Base-by-base conservation (phyloP, 768 basidiomycete genomes). In the Tylopilus cervinicoccineus region DNA sequence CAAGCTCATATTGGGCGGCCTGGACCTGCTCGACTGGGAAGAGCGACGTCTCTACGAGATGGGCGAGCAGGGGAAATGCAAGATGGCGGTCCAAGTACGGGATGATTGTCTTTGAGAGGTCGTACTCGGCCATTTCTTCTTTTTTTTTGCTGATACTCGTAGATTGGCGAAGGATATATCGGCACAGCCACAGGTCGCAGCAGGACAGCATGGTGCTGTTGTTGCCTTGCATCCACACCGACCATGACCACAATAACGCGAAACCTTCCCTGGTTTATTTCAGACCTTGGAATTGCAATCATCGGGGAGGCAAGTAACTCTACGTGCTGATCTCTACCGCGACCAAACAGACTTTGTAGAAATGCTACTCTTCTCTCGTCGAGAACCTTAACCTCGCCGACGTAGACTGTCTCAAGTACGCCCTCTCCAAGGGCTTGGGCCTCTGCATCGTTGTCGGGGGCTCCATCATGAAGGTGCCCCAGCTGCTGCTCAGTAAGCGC, bases 51-150 rank as follows among this genome's bases (percentile, higher is more conserved):
- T 89, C 86, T 14, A 76, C 78, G 37, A 97, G 84, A 72, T 95
- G 93, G 10, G 88, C 83, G 52, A 99, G 86, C 9, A 98, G 72
- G 23, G 96, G 94, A 59, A 97, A 88, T 32, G 88, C 86, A 26
- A 99, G 78, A 76, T 99, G 96, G 45, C 96, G 82, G 70, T 99
- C 96, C 52, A 96, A 76, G 72, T 91, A 88, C 3, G 93, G 84
- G 49, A 97, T 88, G 44, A 98, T 80, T 48, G 86, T 90, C 67
- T 86, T 84, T 14, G 93, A 88, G 60, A 97, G 82, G 71, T 96
- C 93, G 78, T 86, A 79, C 67, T 94, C 88, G 16, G 91, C 84
- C 91, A 89, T 88, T 66, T 60, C 57, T 62, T 52, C 53, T 50
- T 45, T 9, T 43, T 26, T 20, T 20, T n/a, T 16, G 45, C 16